Base-by-base conservation (phyloP, 1,284 basidiomycete genomes). In the Chalciporus sp. region DNA sequence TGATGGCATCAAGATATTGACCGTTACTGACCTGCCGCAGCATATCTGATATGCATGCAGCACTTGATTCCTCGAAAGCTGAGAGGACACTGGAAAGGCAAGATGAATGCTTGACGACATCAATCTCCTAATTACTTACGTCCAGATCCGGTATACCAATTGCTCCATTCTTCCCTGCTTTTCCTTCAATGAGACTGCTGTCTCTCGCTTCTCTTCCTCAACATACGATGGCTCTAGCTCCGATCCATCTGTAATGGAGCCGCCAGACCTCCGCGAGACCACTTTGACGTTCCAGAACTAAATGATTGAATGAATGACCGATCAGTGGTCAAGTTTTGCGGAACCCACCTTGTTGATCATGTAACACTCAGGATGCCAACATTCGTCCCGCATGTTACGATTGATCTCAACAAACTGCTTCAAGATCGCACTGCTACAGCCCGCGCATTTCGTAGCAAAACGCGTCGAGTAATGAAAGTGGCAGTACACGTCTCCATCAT, bases 321-420 rank as follows among this genome's bases (percentile, higher is more conserved):
- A 60, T 45, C 20, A 20, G 57, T n/a, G 41, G 37, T 4, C 16
- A 12, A 49, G 39, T 42, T 43, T 37, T n/a, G 31, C 6, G 50
- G 29, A 14, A 63, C 78, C 52, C 56, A 94, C 93, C 81, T 97
- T 98, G 76, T 98, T 96, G 65, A 99, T 98, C 95, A 99, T 98
- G 74, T 99, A 98, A 74, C 96, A 99, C 74, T 99, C 96, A 47
- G 96, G 96, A 81, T 99, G 96, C 96, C 97, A 99, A 70, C 97
- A 98, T 76, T 99, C 97, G 75, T 99, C 95, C 55, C 88, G 83
- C 81, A 93, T 94, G 75, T 98, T 99, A 59, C 96, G 84, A 69
- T 99, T 99, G 76, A 99, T 98, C 76, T 99, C 96, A 58, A 99
- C 96, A 68, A 98, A 99, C 71, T 99, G 96, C 76, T 99, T 99